Evolutionary conservation across 441 rosid species (phyloP).

Genomic region (Pelargonium fulgidum): DNA sequence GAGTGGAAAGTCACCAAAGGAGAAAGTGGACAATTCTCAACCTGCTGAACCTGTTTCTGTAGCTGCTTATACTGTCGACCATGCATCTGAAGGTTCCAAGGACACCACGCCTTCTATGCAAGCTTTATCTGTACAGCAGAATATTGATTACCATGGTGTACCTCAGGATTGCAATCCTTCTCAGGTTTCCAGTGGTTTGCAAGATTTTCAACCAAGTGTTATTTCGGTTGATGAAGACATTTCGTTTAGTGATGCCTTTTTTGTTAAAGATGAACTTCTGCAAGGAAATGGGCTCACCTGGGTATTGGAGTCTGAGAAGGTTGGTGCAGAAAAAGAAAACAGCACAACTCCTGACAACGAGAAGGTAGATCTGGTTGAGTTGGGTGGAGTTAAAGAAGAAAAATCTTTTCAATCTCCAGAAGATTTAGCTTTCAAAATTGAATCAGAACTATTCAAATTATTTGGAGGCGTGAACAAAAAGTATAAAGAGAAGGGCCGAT

Average conservation of each 20-base stretch:
- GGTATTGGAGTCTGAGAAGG: conserved; percentile 61
- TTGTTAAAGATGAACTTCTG: conserved; percentile 82
- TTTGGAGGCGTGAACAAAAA: conserved; percentile 88
- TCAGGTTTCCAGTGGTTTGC: conserved; percentile 26
- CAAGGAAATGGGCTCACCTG: conserved; percentile 94
- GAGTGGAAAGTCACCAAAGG: conserved; percentile 20
- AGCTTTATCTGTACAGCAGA: conserved; percentile 26
- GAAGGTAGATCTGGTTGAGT: conserved; percentile 17
- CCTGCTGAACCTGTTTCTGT: conserved; percentile 22
- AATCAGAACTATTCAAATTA: conserved; percentile 63
- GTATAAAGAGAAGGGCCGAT: conserved; percentile 85
- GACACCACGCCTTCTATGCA: conserved; percentile 21
- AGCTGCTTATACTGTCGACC: conserved; percentile 19
- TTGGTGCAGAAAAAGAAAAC: conserved; percentile 28
- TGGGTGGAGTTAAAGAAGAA: conserved; percentile 19
- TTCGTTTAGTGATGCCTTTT: conserved; percentile 60
- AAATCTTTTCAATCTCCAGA: conserved; percentile 33
- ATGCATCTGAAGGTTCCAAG: conserved; percentile 22
- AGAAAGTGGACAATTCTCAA: conserved; percentile 27
- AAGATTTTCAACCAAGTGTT: conserved; percentile 37
- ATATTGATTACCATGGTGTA: conserved; percentile 21
- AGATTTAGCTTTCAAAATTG: conserved; percentile 53
- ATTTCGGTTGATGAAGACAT: conserved; percentile 49
- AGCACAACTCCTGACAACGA: conserved; percentile 25
- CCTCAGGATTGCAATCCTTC: conserved; percentile 26